phyloP scores from a whole-genome alignment of 768 basidiomycete genomes.

The Boletus sensibilis region DNA sequence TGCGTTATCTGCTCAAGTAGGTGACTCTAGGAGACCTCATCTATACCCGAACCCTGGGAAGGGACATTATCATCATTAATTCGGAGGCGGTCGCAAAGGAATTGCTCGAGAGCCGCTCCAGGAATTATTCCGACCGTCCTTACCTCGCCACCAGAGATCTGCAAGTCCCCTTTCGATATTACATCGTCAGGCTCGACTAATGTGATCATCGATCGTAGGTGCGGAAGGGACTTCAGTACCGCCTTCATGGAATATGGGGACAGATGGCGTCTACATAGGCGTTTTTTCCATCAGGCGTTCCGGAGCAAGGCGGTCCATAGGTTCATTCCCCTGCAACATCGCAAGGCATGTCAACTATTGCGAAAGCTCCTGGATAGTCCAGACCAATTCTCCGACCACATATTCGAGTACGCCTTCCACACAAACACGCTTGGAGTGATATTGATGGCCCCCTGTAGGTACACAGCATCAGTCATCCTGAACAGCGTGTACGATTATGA shows the following conservation, averaged over 20 bases:
- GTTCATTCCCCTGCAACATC: constrained; percentile 32
- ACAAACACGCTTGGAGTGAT: neutral
- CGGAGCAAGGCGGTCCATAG: constrained; percentile 21
- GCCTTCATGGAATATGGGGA: constrained; percentile 32
- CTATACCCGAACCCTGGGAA: constrained; percentile 46
- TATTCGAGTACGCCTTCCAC: constrained; percentile 31
- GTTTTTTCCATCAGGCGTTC: constrained; percentile 30
- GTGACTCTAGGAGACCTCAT: constrained; percentile 42
- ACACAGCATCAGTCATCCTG: constrained; percentile 23
- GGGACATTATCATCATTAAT: constrained; percentile 47
- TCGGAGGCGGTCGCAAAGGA: constrained; percentile 41
- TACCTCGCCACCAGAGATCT: constrained; percentile 16
- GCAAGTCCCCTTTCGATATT: neutral
- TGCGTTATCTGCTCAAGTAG: neutral
- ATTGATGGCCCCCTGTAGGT: constrained; percentile 5
- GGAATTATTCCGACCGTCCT: constrained; percentile 53
- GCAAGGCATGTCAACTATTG: constrained; percentile 33
- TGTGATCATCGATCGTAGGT: constrained; percentile 3
- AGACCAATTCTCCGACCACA: constrained; percentile 32
- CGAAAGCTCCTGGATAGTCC: constrained; percentile 34
- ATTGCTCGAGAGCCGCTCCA: constrained; percentile 47
- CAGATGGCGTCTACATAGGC: constrained; percentile 34
- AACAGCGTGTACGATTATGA: constrained; percentile 22
- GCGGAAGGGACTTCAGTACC: constrained; percentile 24
- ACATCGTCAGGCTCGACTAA: neutral